Percentiles rank a stretch among this genome's conserved stretches.
These are phyloP conservation scores for Cryphonectria japonica DNA, from an alignment of 2,329 filamentous ascomycete species.

Conservation along the genomic window DNA sequence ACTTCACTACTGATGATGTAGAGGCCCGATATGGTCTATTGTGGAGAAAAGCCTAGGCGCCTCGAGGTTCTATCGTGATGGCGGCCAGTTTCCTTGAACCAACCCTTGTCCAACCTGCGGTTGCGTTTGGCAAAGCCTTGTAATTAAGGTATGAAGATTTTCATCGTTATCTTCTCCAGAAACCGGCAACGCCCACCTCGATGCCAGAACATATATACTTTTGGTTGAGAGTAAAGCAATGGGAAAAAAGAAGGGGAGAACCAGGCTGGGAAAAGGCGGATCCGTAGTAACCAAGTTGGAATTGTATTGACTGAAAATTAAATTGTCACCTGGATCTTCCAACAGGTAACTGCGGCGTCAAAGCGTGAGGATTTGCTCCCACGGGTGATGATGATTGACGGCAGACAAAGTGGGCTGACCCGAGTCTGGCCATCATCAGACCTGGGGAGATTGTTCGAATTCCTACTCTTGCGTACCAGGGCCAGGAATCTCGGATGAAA, in stretches of 20 bases:
- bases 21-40: conserved; percentile 6
- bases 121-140: neutral
- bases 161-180: conserved; percentile 7
- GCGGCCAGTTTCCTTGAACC: neutral
- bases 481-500: neutral
- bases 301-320: neutral
- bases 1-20: neutral
- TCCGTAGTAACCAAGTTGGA: neutral
- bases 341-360: neutral
- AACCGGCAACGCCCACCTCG: conserved; percentile 22
- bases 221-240: neutral
- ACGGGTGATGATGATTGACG: neutral
- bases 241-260: too few relatives aligned
- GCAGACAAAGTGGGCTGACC: neutral
- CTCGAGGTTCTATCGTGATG: conserved; percentile 1
- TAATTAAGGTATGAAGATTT: neutral
- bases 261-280: too few relatives aligned
- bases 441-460: neutral
- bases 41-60: neutral
- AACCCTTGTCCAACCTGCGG: neutral
- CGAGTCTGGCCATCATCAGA: neutral
- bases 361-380: neutral
- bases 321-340: neutral
- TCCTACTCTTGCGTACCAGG: neutral
- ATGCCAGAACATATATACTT: neutral